A percentile compares a stretch with the other conserved stretches of the same genome.
These are phyloP conservation scores for Porpolomopsis calyptriformis DNA, from an alignment of 768 basidiomycete species.

Conservation along the genomic window DNA sequence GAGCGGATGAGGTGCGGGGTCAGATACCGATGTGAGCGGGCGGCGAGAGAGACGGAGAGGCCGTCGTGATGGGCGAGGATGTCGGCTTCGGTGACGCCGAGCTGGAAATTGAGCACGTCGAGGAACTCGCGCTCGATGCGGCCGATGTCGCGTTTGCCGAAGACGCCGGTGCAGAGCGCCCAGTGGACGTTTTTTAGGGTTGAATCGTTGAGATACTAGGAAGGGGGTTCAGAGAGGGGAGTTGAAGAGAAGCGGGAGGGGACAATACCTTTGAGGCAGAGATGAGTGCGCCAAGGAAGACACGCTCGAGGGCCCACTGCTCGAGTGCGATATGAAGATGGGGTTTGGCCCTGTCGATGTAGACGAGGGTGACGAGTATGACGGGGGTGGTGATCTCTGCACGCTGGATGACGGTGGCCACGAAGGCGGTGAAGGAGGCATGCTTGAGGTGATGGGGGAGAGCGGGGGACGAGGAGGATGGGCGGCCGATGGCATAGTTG, in stretches of 20 bases:
- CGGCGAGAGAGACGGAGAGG: slow-evolving; percentile 19
- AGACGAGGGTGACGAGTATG: slow-evolving; percentile 61
- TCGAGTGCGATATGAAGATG: slow-evolving; percentile 74
- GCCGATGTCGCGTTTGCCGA: slow-evolving; percentile 71
- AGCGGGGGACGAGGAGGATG: neutral
- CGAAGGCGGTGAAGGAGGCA: slow-evolving; percentile 53
- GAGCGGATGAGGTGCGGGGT: no score
- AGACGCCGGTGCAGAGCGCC: slow-evolving; percentile 76
- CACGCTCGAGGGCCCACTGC: slow-evolving; percentile 82
- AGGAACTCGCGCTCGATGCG: slow-evolving; percentile 77
- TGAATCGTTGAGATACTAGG: slow-evolving; percentile 76
- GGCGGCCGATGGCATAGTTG: neutral
- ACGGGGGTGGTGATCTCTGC: slow-evolving; percentile 66
- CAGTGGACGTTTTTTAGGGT: slow-evolving; percentile 87
- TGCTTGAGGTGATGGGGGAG: slow-evolving; percentile 26
- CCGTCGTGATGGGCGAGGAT: slow-evolving; percentile 42
- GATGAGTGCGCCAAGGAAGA: slow-evolving; percentile 86
- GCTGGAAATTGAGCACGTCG: slow-evolving; percentile 68
- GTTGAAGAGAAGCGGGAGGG: no score
- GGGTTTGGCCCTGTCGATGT: slow-evolving; percentile 66
- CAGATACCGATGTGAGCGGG: slow-evolving; percentile 10
- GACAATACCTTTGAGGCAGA: slow-evolving; percentile 76
- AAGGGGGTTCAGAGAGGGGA: no score
- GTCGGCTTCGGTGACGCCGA: slow-evolving; percentile 54
- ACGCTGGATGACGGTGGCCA: slow-evolving; percentile 53